Evolutionary conservation across 1,139 yeast genomes (phyloP), one percentile per base, ranked within the genome.

Genomic region (Sugiyamaella novakii): DNA sequence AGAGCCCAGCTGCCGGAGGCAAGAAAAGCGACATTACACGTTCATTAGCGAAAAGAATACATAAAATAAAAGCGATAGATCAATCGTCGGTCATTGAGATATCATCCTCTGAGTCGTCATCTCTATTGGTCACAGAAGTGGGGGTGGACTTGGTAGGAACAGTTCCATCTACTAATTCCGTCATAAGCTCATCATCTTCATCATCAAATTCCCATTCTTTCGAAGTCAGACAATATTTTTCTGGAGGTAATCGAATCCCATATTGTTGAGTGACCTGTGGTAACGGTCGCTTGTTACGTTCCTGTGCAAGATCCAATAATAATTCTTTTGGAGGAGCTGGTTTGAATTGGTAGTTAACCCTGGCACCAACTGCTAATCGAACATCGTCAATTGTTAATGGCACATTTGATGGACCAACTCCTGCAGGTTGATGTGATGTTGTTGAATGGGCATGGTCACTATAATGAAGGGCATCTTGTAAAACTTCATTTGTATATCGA

Each of bases 231-330:
- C 98, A 92, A 71, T 89, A 91, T 77, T 91, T 92, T 72, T 92
- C 98, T 7, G 98, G 98, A 3, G 99, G 99, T 50, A 94, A 74
- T 55, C 97, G 80, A 49, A 92, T 76, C 18, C 98, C 98, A 84
- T 92, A 91, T 49, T 85, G 81, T 22, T 95, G 94, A 66, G 89
- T 83, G 25, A 92, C 92, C 6, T 94, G 88, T 3, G 99, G 99
- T 52, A 92, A 74, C 0, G 95, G 84, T 64, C 87, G 83, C 59
- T 88, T 83, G 66, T 92, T 92, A 58, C 96, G 76, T 64, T 94
- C 98, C 30, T 84, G 86, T 0, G 98, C 98, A 60, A 92, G 73
- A 67, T 92, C 96, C 65, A 92, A 72, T 57, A 92, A 70, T 59
- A 92, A 74, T 65, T 92, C 98, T 67, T 92, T 92, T 2, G 96